Evolutionary conservation across 441 rosid genomes (phyloP).

Genomic region (Oxalis stricta): DNA sequence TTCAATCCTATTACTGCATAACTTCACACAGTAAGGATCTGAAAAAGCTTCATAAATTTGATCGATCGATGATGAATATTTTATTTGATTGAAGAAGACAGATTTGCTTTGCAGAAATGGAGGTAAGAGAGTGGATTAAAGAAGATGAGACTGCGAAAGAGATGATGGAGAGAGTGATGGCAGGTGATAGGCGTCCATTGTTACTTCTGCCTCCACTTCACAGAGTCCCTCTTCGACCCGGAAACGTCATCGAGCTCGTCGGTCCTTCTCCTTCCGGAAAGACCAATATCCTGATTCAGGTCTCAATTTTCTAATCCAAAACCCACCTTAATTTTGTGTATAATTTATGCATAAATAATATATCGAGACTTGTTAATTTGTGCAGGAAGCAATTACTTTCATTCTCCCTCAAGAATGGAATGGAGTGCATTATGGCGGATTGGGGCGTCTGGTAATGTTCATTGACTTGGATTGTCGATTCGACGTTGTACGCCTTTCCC

Average conservation of each 20-base stretch:
- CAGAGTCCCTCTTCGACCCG: slow-evolving; percentile 52
- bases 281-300: slow-evolving; percentile 59
- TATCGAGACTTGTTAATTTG: too few species aligned
- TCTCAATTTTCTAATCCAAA: not conserved
- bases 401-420: slow-evolving; percentile 64
- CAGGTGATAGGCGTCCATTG: slow-evolving; percentile 31
- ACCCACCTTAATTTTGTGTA: too few species aligned
- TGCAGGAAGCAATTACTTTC: slow-evolving; percentile 43
- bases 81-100: too few species aligned
- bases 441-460: slow-evolving; percentile 40
- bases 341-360: not conserved
- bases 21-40: too few species aligned
- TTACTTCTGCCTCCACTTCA: slow-evolving; percentile 49
- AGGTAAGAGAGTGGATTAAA: slow-evolving; percentile 36
- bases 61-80: too few species aligned
- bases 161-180: slow-evolving; percentile 45
- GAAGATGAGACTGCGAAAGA: slow-evolving; percentile 53
- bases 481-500: slow-evolving; percentile 42
- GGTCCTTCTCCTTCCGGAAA: slow-evolving; percentile 72
- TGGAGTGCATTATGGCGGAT: slow-evolving; percentile 53
- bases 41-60: too few species aligned
- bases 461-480: slow-evolving; percentile 76
- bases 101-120: too few species aligned
- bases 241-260: slow-evolving; percentile 59
- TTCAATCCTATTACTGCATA: too few species aligned